phyloP scores from a whole-genome alignment of 257 asterid species.

The Plantago elongata region DNA sequence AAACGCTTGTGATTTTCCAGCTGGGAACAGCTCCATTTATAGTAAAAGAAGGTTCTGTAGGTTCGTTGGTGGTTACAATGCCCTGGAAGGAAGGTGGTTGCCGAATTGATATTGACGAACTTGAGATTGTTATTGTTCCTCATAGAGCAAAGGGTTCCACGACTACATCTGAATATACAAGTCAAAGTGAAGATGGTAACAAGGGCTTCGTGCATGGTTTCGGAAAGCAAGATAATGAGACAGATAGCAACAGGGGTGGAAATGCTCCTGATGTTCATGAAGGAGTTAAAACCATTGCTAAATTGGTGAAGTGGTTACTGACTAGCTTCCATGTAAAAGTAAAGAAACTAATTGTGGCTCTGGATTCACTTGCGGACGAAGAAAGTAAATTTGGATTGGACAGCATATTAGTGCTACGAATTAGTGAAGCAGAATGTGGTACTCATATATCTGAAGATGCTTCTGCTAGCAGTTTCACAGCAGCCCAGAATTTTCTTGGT shows the following conservation, averaged over 20 bases:
- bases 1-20: conserved; percentile 33
- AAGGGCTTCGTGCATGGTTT: conserved; percentile 25
- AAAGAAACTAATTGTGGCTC: conserved; percentile 70
- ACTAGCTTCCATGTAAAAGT: conserved; percentile 78
- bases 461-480: conserved; percentile 31
- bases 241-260: conserved; percentile 25
- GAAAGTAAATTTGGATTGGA: conserved; percentile 40
- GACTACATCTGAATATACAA: conserved; percentile 38
- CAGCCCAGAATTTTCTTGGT: conserved; percentile 59
- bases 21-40: conserved; percentile 53
- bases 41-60: conserved; percentile 91
- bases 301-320: conserved; percentile 89
- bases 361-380: conserved; percentile 65
- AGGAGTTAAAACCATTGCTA: conserved; percentile 95
- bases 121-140: conserved; percentile 84
- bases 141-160: conserved; percentile 29
- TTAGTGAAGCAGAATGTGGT: conserved; percentile 81
- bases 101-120: conserved; percentile 75
- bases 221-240: conserved; percentile 41
- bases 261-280: conserved; percentile 81
- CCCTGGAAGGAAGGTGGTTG: conserved; percentile 96
- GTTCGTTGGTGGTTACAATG: conserved; percentile 71
- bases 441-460: conserved; percentile 73
- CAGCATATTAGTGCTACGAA: conserved; percentile 72
- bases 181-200: conserved; percentile 27